Conservation (phyloP, 257 asterid genomes). For the Fraxinus excelsior region DNA sequence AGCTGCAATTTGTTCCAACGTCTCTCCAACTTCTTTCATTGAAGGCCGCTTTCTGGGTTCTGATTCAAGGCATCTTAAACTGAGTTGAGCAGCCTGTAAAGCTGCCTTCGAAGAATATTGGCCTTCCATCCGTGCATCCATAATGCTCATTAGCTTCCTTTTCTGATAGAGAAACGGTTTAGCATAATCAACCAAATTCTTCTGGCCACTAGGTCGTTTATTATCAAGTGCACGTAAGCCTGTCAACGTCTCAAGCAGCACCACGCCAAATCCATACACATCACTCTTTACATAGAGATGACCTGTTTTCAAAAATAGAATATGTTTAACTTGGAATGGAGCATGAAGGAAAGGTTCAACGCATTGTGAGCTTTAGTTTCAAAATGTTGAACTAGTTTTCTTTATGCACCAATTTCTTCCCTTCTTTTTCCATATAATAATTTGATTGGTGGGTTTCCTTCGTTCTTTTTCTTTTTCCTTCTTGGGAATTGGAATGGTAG, state of each 20-base stretch:
- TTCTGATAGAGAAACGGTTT: conserved; percentile 34
- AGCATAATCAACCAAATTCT: conserved; percentile 41
- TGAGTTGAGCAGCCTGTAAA: conserved; percentile 34
- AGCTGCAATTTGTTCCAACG: conserved; percentile 43
- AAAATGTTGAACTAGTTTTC: no score
- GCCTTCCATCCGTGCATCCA: conserved; percentile 34
- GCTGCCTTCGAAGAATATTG: conserved; percentile 35
- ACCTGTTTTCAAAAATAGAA: conserved; percentile 26
- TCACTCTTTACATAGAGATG: conserved; percentile 52
- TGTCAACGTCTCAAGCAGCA: conserved; percentile 46
- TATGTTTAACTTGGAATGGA: background rate
- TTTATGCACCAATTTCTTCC: no score
- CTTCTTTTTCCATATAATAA: no score
- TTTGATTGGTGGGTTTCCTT: no score
- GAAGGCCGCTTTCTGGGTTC: conserved; percentile 48
- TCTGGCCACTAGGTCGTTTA: conserved; percentile 35
- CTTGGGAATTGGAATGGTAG: no score
- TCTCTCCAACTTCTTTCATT: conserved; percentile 47
- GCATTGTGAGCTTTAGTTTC: no score
- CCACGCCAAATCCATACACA: conserved; percentile 53
- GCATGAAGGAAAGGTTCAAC: no score
- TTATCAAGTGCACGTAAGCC: conserved; percentile 46
- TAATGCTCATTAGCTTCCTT: conserved; percentile 36
- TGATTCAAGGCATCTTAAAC: conserved; percentile 39
- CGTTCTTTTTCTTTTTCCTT: no score